Evolutionary conservation across 768 basidiomycete genomes (phyloP).

Genomic region (Boletus huronensis): DNA sequence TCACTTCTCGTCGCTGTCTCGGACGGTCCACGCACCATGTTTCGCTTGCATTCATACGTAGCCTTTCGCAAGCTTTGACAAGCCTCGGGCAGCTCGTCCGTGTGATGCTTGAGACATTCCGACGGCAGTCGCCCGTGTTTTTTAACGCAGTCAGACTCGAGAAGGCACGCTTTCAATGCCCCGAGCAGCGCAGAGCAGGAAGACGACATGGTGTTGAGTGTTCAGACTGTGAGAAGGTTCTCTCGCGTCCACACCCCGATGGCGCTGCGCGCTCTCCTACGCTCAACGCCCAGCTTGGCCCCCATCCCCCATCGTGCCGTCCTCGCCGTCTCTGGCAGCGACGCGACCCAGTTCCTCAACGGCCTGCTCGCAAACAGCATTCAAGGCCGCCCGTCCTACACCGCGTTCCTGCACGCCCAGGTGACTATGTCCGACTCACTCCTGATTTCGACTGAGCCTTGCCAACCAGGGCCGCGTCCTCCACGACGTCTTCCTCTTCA

Average conservation of each 20-base stretch:
- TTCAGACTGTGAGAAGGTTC: background rate
- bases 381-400: slow-evolving; percentile 53
- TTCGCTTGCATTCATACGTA: slow-evolving; percentile 87
- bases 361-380: slow-evolving; percentile 62
- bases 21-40: slow-evolving; percentile 55
- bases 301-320: slow-evolving; percentile 63
- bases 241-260: slow-evolving; percentile 14
- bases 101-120: slow-evolving; percentile 76
- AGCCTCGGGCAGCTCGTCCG: slow-evolving; percentile 71
- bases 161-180: slow-evolving; percentile 80
- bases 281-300: slow-evolving; percentile 51
- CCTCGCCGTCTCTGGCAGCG: slow-evolving; percentile 74
- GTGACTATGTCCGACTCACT: slow-evolving; percentile 34
- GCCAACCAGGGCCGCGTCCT: slow-evolving; percentile 74
- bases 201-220: slow-evolving; percentile 70
- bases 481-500: slow-evolving; percentile 85
- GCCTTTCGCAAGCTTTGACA: slow-evolving; percentile 78
- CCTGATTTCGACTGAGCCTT: background rate
- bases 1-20: background rate
- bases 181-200: slow-evolving; percentile 74
- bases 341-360: slow-evolving; percentile 79
- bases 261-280: slow-evolving; percentile 42
- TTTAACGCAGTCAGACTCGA: slow-evolving; percentile 83
- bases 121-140: slow-evolving; percentile 79
- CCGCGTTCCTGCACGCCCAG: slow-evolving; percentile 77